These are phyloP conservation scores for Schwanniomyces etchellsii DNA, from an alignment of 1,139 yeast genomes.

Conservation along the genomic window DNA sequence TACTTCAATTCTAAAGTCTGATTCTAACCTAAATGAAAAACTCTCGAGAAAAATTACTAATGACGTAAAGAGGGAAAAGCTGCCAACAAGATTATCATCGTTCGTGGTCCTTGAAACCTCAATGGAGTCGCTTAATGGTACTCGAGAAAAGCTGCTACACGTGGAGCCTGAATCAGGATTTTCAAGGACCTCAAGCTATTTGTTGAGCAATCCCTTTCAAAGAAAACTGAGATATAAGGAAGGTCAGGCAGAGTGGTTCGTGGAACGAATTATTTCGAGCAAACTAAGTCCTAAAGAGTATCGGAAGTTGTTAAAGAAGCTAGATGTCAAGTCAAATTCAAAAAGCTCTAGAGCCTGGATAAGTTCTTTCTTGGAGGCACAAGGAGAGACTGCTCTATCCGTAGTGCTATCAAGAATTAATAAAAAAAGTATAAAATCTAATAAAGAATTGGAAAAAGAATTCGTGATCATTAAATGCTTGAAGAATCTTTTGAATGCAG, in stretches of 20 bases:
- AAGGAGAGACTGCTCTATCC: constrained; percentile 42
- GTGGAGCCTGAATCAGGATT: no score
- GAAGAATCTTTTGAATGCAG: constrained; percentile 23
- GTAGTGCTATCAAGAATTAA: constrained; percentile 35
- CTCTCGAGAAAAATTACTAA: not conserved
- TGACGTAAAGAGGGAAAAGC: not conserved
- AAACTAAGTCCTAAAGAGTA: constrained; percentile 30
- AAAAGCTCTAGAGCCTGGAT: constrained; percentile 24
- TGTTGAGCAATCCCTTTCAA: not conserved
- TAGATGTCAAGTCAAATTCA: constrained; percentile 16
- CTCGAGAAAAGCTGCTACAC: no score
- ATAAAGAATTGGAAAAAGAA: constrained; percentile 42
- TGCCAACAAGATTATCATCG: not conserved
- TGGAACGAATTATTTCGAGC: constrained; percentile 30
- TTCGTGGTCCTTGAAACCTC: not conserved
- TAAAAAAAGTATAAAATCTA: constrained; percentile 39
- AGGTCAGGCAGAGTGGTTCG: constrained; percentile 42
- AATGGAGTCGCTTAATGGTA: not conserved
- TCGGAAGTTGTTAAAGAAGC: constrained; percentile 29
- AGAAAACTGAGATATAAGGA: constrained; percentile 19
- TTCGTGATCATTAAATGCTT: constrained; percentile 34
- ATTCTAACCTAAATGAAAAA: constrained; percentile 5
- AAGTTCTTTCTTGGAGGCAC: constrained; percentile 27
- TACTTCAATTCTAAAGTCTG: constrained; percentile 24
- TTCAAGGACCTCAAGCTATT: no score